Base-by-base conservation (phyloP, 2,329 filamentous ascomycete species). In the Penicillium concentricum region DNA sequence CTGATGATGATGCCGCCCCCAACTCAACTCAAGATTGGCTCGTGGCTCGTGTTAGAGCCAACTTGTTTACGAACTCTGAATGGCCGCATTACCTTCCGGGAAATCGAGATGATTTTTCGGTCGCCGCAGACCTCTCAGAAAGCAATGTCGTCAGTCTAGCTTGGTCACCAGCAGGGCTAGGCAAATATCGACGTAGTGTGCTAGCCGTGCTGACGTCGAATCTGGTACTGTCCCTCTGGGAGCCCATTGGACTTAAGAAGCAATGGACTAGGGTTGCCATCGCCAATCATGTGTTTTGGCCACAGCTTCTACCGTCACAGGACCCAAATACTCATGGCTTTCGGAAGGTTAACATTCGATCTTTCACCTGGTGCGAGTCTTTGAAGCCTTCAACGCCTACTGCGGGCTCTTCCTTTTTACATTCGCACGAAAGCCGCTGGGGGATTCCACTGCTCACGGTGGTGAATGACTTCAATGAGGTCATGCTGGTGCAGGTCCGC, bases 151-250 rank as follows among this genome's bases (percentile, higher is more conserved):
- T 76, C n/a, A 72, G 72, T 2, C 64, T 86, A 22, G 72, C 77
- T 9, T 87, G 84, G 84, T 87, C 84, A 5, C 74, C 81, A 2
- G 75, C 80, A 7, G 84, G 84, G 2, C 69, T 86, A 38, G 83
- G 76, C 18, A 79, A 78, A 61, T 80, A 84, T 67, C 72, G 78
- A 42, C 77, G 81, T 59, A 83, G 79, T 63, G 78, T 80, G 8
- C 76, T 87, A 28, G 82, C 79, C 2, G 78, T 84, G 16, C 71
- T 85, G 43, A 85, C 83, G 0, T 79, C 82, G 3, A 85, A 84
- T 60, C 69, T 84, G 53, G 65, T 83, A 1, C 68, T 87, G 5
- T 83, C 82, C 1, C 67, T 87, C 9, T 87, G 83, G 79, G 80
- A 82, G 46, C 74, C 79, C 3, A 68, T 77, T 32, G 79, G 79